Conservation (phyloP, 805 yeast species). For the Myxozyma lipomycoides region DNA sequence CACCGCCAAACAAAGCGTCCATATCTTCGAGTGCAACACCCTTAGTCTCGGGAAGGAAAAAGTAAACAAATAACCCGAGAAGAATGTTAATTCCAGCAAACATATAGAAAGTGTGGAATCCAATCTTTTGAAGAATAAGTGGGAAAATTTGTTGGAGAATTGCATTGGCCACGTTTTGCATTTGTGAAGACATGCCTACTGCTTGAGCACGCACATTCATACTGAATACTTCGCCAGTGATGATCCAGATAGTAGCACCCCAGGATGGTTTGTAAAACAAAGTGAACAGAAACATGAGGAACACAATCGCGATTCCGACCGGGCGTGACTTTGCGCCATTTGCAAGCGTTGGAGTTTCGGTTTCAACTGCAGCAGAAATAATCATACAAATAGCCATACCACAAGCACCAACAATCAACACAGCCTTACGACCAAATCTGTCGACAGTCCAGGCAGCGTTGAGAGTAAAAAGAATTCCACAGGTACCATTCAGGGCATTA, state of each 20-base stretch:
- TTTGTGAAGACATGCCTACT: slow-evolving; percentile 55
- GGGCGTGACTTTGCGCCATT: slow-evolving; percentile 31
- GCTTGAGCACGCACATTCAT: slow-evolving; percentile 66
- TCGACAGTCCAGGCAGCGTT: slow-evolving; percentile 56
- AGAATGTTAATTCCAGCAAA: slow-evolving; percentile 9
- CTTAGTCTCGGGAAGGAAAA: slow-evolving; percentile 46
- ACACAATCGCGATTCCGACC: slow-evolving; percentile 38
- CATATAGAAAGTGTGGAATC: slow-evolving; percentile 15
- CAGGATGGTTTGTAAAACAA: slow-evolving; percentile 27
- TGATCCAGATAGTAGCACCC: slow-evolving; percentile 45
- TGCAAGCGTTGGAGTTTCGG: slow-evolving; percentile 38
- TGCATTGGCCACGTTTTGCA: slow-evolving; percentile 61
- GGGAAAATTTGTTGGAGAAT: slow-evolving; percentile 44
- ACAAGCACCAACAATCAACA: slow-evolving; percentile 57
- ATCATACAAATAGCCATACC: slow-evolving; percentile 51
- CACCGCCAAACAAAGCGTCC: slow-evolving; percentile 54
- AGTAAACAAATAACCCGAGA: slow-evolving; percentile 57
- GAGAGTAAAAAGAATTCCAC: slow-evolving; percentile 42
- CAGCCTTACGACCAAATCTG: slow-evolving; percentile 59
- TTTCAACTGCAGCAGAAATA: slow-evolving; percentile 43
- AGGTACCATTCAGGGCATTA: slow-evolving; percentile 46
- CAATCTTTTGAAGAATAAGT: slow-evolving; percentile 41
- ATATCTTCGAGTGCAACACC: slow-evolving; percentile 78
- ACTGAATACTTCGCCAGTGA: slow-evolving; percentile 62
- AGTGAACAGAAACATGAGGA: slow-evolving; percentile 25